These are phyloP conservation scores for Fusarium tjaetaba DNA, from an alignment of 2,329 filamentous ascomycete genomes.

Conservation along the genomic window DNA sequence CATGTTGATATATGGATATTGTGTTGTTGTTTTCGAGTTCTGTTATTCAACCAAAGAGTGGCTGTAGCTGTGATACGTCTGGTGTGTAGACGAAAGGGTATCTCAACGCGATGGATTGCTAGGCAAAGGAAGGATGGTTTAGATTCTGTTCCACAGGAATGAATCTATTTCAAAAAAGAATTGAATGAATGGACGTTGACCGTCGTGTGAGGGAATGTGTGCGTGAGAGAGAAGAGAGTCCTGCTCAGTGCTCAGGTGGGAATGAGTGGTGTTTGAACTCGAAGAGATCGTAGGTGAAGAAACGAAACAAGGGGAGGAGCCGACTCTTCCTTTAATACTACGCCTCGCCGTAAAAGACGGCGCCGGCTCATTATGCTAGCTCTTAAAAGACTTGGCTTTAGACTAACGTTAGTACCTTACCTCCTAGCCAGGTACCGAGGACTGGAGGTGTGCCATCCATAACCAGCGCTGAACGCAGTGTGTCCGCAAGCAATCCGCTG, in stretches of 20 bases:
- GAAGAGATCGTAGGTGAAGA: conserved; percentile 38
- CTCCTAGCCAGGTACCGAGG: conserved; percentile 30
- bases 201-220: conserved; percentile 41
- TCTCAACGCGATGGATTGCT: conserved; percentile 35
- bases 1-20: conserved; percentile 47
- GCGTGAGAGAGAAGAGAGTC: conserved; percentile 40
- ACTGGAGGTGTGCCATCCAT: conserved; percentile 21
- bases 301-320: conserved; percentile 41
- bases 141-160: conserved; percentile 45
- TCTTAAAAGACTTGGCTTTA: conserved; percentile 38
- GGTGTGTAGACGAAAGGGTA: conserved; percentile 33
- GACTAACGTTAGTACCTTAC: conserved; percentile 8
- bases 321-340: conserved; percentile 38
- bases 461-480: conserved; percentile 21
- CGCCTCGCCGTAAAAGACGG: conserved; percentile 39
- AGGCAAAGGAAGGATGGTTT: conserved; percentile 34
- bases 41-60: conserved; percentile 33
- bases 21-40: conserved; percentile 32
- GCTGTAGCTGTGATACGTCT: conserved; percentile 36
- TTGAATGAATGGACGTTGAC: conserved; percentile 39
- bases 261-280: conserved; percentile 44
- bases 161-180: conserved; percentile 36
- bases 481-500: conserved; percentile 22
- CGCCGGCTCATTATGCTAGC: conserved; percentile 34
- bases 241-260: conserved; percentile 43